Percentiles rank a stretch among this genome's conserved stretches.
Conservation (phyloP, 2,329 filamentous ascomycete genomes). For the Drechslerella dactyloides region DNA sequence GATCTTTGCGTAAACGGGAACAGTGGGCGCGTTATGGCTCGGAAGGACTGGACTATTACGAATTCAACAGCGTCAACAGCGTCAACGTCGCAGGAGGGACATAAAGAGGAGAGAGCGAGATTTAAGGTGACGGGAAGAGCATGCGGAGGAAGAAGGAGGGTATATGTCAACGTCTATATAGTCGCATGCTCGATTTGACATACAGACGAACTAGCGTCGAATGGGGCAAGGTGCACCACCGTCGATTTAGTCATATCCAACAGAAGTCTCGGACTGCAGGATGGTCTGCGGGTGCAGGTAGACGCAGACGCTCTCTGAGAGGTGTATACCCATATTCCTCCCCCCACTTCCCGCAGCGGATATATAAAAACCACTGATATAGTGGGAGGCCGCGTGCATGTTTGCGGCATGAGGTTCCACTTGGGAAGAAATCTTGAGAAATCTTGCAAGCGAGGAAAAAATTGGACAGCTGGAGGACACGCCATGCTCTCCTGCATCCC, state of each 20-base stretch:
- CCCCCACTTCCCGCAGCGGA: slow-evolving; percentile 10
- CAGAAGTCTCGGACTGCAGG: slow-evolving; percentile 1
- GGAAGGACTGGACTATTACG: slow-evolving; percentile 47
- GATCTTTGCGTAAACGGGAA: slow-evolving; percentile 41
- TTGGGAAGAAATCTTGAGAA: slow-evolving; percentile 1
- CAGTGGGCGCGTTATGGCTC: slow-evolving; percentile 27
- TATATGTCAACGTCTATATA: slow-evolving; percentile 45
- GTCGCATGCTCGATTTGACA: slow-evolving; percentile 17
- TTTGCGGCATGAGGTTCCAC: not conserved
- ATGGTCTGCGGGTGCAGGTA: not conserved
- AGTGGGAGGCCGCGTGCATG: not conserved
- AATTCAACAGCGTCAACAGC: slow-evolving; percentile 28
- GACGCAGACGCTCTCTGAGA: not conserved
- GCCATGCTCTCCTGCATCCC: slow-evolving; percentile 1
- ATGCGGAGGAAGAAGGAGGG: slow-evolving; percentile 46
- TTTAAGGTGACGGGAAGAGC: slow-evolving; percentile 20
- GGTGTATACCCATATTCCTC: not conserved
- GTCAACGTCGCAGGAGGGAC: slow-evolving; percentile 24
- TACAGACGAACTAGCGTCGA: slow-evolving; percentile 14
- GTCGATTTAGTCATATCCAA: slow-evolving; percentile 40
- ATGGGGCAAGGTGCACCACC: slow-evolving; percentile 17
- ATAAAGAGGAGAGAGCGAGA: too few relatives aligned
- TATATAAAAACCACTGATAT: not conserved
- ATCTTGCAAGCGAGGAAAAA: not conserved
- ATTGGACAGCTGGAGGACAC: too few relatives aligned